Evolutionary conservation across 129 eudicot species (phyloP).

Genomic region (Tanacetum coccineum): DNA sequence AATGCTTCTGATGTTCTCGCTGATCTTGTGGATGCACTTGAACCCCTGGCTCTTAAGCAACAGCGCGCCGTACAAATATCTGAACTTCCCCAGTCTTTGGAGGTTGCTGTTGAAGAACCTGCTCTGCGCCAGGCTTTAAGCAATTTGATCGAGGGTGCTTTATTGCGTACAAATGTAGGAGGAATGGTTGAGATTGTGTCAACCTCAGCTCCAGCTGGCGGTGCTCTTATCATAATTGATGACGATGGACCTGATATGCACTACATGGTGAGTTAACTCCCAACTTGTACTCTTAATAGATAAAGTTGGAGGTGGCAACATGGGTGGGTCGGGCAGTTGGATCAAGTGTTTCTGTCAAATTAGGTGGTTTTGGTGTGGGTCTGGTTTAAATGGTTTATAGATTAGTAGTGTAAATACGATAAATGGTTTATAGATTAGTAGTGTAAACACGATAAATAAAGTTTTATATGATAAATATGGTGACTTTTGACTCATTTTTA

Average conservation of each 20-base stretch:
- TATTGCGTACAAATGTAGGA: slow-evolving; percentile 74
- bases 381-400: too few species aligned
- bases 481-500: background rate
- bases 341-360: background rate
- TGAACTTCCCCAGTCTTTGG: slow-evolving; percentile 47
- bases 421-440: too few species aligned
- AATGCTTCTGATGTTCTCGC: slow-evolving; percentile 62
- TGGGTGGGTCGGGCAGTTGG: background rate
- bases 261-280: slow-evolving; percentile 64
- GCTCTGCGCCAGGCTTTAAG: slow-evolving; percentile 94
- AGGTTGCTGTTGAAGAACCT: slow-evolving; percentile 81
- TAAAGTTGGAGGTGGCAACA: background rate
- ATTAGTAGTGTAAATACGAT: too few species aligned
- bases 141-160: slow-evolving; percentile 92
- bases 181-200: slow-evolving; percentile 77
- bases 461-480: too few species aligned
- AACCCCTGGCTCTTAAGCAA: slow-evolving; percentile 77
- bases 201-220: slow-evolving; percentile 86
- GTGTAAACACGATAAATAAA: too few species aligned
- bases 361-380: background rate
- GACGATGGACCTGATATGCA: slow-evolving; percentile 99
- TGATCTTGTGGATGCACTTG: slow-evolving; percentile 78
- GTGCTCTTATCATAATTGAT: slow-evolving; percentile 75
- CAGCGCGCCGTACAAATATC: slow-evolving; percentile 49
- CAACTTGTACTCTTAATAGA: background rate